A percentile compares a stretch with the other conserved stretches of the same genome.
Conservation (phyloP, 495 filamentous ascomycete genomes). For the Thozetella sp. region DNA sequence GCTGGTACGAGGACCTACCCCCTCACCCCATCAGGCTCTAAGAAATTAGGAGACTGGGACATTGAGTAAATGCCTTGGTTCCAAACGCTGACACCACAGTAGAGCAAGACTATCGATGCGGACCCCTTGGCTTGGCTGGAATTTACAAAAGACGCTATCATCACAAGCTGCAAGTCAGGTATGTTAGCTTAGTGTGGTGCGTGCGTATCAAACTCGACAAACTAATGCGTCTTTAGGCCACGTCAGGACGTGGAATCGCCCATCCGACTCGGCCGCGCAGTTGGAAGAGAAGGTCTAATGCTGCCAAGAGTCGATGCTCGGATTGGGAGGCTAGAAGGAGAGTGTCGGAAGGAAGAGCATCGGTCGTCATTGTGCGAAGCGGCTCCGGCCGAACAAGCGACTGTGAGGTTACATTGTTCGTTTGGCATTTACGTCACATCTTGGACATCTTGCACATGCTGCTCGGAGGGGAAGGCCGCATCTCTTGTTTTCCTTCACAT, state of each 20-base stretch:
- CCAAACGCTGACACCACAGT: not conserved
- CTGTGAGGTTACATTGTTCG: too few relatives aligned
- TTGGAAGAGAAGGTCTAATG: conserved; percentile 5
- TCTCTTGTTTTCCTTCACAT: not conserved
- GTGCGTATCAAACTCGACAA: not conserved
- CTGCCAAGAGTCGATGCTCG: conserved; percentile 3
- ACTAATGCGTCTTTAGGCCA: conserved; percentile 60
- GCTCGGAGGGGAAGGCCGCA: too few relatives aligned
- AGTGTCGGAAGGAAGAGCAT: not conserved
- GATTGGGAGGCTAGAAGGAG: not conserved
- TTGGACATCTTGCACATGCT: too few relatives aligned
- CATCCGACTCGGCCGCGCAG: conserved; percentile 35
- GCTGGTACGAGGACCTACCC: conserved; percentile 57
- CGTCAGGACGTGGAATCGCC: conserved; percentile 85
- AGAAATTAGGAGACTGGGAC: not conserved
- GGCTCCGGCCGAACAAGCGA: too few relatives aligned
- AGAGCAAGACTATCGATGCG: conserved; percentile 84
- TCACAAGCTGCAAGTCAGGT: conserved; percentile 91
- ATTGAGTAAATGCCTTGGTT: too few relatives aligned
- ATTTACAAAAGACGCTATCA: conserved; percentile 88
- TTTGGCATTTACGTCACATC: too few relatives aligned
- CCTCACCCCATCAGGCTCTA: not conserved
- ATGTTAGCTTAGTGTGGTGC: conserved; percentile 22
- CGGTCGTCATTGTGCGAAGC: too few relatives aligned
- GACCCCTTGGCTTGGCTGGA: conserved; percentile 88